Conservation (phyloP, 164 flowering plant species). For the Kingdonia uniflora region DNA sequence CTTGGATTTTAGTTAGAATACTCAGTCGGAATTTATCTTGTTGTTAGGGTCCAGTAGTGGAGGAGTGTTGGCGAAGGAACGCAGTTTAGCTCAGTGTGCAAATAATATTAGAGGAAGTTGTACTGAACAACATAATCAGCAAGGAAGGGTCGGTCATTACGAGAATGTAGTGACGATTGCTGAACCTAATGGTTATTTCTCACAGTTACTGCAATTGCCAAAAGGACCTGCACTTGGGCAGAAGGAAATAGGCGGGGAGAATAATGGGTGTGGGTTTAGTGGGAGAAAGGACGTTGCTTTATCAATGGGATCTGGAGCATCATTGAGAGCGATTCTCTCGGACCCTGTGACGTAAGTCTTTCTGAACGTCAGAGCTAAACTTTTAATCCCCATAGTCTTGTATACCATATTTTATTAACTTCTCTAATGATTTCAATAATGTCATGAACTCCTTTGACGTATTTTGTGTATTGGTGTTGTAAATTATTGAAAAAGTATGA, state of each 20-base stretch:
- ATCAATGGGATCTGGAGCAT: constrained; percentile 50
- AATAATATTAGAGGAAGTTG: constrained; percentile 23
- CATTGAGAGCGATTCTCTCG: constrained; percentile 61
- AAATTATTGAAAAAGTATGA: neutral
- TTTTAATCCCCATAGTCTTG: neutral
- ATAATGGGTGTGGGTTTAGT: constrained; percentile 49
- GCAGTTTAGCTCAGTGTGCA: constrained; percentile 15
- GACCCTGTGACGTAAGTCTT: constrained; percentile 76
- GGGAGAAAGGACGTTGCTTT: constrained; percentile 47
- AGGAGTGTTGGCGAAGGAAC: constrained; percentile 35
- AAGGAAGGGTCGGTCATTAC: constrained; percentile 21
- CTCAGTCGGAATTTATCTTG: neutral
- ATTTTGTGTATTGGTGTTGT: neutral
- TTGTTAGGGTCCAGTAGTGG: constrained; percentile 23
- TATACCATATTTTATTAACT: neutral
- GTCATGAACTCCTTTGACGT: too few species aligned
- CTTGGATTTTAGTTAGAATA: neutral
- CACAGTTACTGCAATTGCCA: constrained; percentile 42
- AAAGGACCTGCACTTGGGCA: constrained; percentile 34
- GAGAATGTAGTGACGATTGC: constrained; percentile 44
- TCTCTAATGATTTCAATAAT: too few species aligned
- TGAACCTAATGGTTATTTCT: constrained; percentile 39
- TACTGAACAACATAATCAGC: constrained; percentile 26
- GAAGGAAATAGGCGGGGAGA: constrained; percentile 47
- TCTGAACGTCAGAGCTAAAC: neutral